These are phyloP conservation scores for Ganoderma meredithae DNA, from an alignment of 1,284 basidiomycete genomes.

Conservation along the genomic window DNA sequence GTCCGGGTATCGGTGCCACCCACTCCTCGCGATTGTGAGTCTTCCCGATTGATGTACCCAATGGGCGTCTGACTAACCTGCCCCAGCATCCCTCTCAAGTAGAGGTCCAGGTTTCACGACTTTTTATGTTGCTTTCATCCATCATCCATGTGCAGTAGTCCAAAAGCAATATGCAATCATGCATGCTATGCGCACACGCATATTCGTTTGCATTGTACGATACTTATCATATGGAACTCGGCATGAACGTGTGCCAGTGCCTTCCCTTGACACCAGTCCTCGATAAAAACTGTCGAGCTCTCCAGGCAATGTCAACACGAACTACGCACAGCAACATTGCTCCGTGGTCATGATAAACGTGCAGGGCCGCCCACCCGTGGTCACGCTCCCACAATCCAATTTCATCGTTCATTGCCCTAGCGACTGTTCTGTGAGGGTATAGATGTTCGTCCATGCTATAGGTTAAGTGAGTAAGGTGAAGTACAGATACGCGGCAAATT, in stretches of 20 bases:
- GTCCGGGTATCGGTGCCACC: conserved; percentile 97
- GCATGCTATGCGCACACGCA: conserved; percentile 37
- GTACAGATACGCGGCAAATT: conserved; percentile 38
- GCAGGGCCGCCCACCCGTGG: not conserved
- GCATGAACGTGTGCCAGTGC: not conserved
- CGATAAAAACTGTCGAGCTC: not conserved
- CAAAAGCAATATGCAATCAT: conserved; percentile 45
- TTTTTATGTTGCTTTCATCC: conserved; percentile 37
- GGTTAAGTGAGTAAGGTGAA: conserved; percentile 38
- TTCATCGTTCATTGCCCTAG: conserved; percentile 34
- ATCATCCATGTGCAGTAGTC: conserved; percentile 41
- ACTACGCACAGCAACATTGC: not conserved
- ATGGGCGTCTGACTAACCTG: conserved; percentile 19
- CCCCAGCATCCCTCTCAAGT: conserved; percentile 80
- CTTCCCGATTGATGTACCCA: not conserved
- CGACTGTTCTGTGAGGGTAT: conserved; percentile 37
- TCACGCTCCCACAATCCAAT: conserved; percentile 10
- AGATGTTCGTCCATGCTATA: conserved; percentile 40
- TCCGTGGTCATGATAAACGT: not conserved
- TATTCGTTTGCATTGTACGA: conserved; percentile 29
- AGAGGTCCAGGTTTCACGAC: conserved; percentile 46
- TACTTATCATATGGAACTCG: not conserved
- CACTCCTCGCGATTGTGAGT: conserved; percentile 83
- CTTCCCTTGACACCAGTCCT: not conserved
- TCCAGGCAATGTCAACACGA: not conserved